phyloP scores from a whole-genome alignment of 2,329 filamentous ascomycete species.

The Ceratocystis albifundus region DNA sequence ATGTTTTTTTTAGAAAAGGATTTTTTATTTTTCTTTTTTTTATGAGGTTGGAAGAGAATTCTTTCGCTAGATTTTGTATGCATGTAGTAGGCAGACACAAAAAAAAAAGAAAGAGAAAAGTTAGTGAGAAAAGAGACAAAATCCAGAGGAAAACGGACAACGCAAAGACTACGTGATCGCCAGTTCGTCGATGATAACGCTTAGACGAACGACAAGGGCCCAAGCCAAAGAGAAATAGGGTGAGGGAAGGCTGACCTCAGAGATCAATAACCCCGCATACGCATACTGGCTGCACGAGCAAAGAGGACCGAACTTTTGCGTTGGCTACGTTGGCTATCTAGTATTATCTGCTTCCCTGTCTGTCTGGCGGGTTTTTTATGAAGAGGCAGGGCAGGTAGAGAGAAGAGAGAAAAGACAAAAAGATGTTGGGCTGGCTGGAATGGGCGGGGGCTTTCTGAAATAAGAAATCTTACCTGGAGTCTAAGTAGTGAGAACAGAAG shows the following conservation, averaged over 20 bases:
- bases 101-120: constrained; percentile 22
- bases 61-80: not conserved
- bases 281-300: not conserved
- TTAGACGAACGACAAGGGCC: not conserved
- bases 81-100: constrained; percentile 15
- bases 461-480: too few relatives aligned
- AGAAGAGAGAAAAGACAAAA: not conserved
- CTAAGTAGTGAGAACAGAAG: too few relatives aligned
- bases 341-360: too few relatives aligned
- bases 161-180: not conserved
- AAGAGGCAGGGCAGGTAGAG: not conserved
- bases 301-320: not conserved
- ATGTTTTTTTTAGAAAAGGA: not conserved
- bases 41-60: not conserved
- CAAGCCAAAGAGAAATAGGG: not conserved
- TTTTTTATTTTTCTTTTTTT: too few relatives aligned
- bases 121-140: constrained; percentile 7
- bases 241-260: not conserved
- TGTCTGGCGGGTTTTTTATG: not conserved
- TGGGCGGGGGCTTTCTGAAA: too few relatives aligned
- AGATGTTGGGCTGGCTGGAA: too few relatives aligned
- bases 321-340: not conserved
- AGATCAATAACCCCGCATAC: not conserved
- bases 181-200: not conserved
- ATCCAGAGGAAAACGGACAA: constrained; percentile 5